Base-by-base conservation (phyloP, 2,329 filamentous ascomycete genomes). In the Sarocladium oryzae region DNA sequence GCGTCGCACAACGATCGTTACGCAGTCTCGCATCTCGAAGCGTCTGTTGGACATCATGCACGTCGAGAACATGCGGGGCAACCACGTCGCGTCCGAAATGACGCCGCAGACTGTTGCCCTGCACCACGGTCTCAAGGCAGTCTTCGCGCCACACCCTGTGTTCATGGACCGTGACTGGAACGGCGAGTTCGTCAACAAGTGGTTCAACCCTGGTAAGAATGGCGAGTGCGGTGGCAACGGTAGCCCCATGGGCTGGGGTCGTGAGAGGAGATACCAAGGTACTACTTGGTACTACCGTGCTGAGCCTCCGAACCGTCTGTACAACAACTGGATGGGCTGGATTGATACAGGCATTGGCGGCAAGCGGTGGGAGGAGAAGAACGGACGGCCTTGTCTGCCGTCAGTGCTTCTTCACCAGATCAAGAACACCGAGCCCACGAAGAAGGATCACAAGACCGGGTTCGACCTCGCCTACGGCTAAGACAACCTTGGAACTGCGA, bases 31-130 rank as follows among this genome's bases (percentile, higher is more conserved):
- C 50, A 72, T 89, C 7, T 90, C 86, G 15, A 85, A 83, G 62
- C 78, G 77, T 24, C 73, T 92, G 2, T 72, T 92, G 30, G 78
- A 88, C 57, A 77, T 84, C 55, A 91, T 91, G 86, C 86, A 92
- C 61, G 76, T 81, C 30, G 88, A 91, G 64, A 88, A 87, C 50
- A 73, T 85, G 56, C 76, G 79, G 13, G 85, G 86, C 56, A 85
- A 86, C 60, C 86, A 89, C 61, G 82, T 91, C 59, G 86, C 85
- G 53, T 87, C 86, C 0, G 88, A 92, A 63, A 90, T 92, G 86
- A 86, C 84, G 54, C 82, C 86, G 1, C 83, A 86, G 51, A 85
- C 85, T 0, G 79, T 85, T 23, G 82, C 86, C 0, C 74, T 92
- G 16, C 79, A 89, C 55, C 86, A 93, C 63, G 87, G 88, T 5